Percentiles rank a stretch among this genome's conserved stretches.
Evolutionary conservation across 2,329 filamentous ascomycete species (phyloP).

Genomic region (Penicillium sp.): DNA sequence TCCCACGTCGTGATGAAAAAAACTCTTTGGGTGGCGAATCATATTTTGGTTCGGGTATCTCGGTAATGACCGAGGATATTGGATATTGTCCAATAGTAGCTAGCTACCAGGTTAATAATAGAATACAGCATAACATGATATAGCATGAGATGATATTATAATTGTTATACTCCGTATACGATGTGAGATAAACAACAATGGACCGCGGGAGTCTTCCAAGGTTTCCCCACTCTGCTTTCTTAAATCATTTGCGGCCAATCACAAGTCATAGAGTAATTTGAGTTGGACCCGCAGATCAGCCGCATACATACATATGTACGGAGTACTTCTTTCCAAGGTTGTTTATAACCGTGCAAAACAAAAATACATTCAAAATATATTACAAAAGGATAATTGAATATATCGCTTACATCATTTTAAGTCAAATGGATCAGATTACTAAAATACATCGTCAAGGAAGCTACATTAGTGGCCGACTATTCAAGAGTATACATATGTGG

Average conservation of each 20-base stretch:
- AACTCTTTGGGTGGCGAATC: slow-evolving; percentile 1
- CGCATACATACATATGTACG: neutral
- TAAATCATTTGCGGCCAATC: slow-evolving; percentile 18
- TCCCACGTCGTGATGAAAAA: neutral
- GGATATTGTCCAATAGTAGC: no score
- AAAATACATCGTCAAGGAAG: neutral
- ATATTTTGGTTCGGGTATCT: neutral
- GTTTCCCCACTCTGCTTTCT: slow-evolving; percentile 9
- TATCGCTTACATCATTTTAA: neutral
- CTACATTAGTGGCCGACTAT: neutral
- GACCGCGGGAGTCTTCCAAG: neutral
- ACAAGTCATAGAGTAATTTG: neutral
- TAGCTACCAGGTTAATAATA: neutral
- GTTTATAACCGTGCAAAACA: no score
- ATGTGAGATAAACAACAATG: neutral
- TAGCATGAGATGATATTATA: neutral
- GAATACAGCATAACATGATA: neutral
- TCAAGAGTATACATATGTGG: neutral
- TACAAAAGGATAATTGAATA: neutral
- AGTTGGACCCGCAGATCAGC: neutral
- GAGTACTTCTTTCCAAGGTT: no score
- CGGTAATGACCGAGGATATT: neutral
- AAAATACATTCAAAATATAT: neutral
- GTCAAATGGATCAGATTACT: neutral
- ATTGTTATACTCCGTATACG: neutral